Percentiles rank a stretch among this genome's conserved stretches.
Evolutionary conservation across 2,329 filamentous ascomycete genomes (phyloP).

Genomic region (Pseudogymnoascus sp.): DNA sequence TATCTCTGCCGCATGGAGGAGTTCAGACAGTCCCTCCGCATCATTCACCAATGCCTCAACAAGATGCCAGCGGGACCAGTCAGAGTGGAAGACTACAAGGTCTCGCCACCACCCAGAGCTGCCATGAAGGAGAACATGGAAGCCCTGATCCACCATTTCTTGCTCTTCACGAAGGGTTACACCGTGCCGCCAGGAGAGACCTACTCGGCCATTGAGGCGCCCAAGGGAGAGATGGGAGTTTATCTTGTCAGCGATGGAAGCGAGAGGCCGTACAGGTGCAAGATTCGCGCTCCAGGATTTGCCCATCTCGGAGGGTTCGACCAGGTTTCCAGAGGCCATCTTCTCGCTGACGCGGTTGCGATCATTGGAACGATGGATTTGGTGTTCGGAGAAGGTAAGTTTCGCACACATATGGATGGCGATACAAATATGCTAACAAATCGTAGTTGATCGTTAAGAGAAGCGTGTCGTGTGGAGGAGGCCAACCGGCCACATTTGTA

Average conservation of each 20-base stretch:
- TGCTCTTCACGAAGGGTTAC: conserved; percentile 98
- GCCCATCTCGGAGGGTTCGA: conserved; percentile 93
- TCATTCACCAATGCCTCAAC: conserved; percentile 98
- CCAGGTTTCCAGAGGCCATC: conserved; percentile 82
- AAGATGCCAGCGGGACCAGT: conserved; percentile 95
- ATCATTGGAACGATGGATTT: conserved; percentile 88
- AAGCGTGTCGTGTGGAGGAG: conserved; percentile 1
- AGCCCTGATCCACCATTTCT: conserved; percentile 96
- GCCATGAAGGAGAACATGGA: conserved; percentile 99
- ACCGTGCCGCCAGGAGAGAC: conserved; percentile 95
- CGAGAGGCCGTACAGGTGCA: conserved; percentile 93
- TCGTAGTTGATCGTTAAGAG: conserved; percentile 40
- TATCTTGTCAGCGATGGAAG: conserved; percentile 93
- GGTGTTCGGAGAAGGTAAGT: conserved; percentile 52
- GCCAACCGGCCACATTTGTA: background rate
- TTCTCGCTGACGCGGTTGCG: conserved; percentile 92
- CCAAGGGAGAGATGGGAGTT: conserved; percentile 99
- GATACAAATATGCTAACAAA: conserved; percentile 18
- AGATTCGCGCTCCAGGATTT: conserved; percentile 94
- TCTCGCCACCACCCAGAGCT: conserved; percentile 85
- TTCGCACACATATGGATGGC: conserved; percentile 10
- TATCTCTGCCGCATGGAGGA: conserved; percentile 99
- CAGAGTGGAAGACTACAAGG: conserved; percentile 97
- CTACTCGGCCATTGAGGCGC: conserved; percentile 97
- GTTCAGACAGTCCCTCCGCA: conserved; percentile 94